Conservation (phyloP, 2,329 filamentous ascomycete species). For the Spiromastix sp. region DNA sequence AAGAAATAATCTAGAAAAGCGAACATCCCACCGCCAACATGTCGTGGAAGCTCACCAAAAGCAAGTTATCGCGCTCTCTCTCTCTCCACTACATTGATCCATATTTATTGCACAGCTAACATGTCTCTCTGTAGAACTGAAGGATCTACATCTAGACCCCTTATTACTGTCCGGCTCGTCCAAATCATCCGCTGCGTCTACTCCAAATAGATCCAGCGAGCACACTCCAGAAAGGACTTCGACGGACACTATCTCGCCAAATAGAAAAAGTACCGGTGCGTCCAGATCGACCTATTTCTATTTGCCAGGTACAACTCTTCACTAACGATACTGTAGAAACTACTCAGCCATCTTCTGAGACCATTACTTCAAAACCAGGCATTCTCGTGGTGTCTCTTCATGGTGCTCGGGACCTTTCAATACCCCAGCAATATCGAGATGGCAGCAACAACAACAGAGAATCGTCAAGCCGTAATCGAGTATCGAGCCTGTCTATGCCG, state of each 20-base stretch:
- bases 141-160: constrained; percentile 91
- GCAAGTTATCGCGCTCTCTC: too few relatives aligned
- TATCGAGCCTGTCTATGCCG: constrained; percentile 91
- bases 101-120: background rate
- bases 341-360: constrained; percentile 61
- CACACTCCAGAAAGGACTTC: constrained; percentile 34
- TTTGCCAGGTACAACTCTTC: constrained; percentile 8
- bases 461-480: constrained; percentile 87
- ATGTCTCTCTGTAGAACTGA: constrained; percentile 57
- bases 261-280: too few relatives aligned
- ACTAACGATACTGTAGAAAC: constrained; percentile 62
- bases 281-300: too few relatives aligned
- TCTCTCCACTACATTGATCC: constrained; percentile 23
- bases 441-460: constrained; percentile 71
- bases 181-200: constrained; percentile 81
- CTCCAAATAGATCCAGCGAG: constrained; percentile 82
- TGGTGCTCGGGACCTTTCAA: constrained; percentile 79
- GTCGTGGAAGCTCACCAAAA: constrained; percentile 73
- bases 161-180: too few relatives aligned
- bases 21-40: constrained; percentile 44
- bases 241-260: constrained; percentile 29
- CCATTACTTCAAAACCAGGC: constrained; percentile 70
- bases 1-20: too few relatives aligned
- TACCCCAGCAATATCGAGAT: constrained; percentile 84
- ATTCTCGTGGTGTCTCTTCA: constrained; percentile 95